Percentiles rank a stretch among this genome's conserved stretches.
phyloP scores from a whole-genome alignment of 2,329 filamentous ascomycete species.

The Pseudopithomyces maydicus region DNA sequence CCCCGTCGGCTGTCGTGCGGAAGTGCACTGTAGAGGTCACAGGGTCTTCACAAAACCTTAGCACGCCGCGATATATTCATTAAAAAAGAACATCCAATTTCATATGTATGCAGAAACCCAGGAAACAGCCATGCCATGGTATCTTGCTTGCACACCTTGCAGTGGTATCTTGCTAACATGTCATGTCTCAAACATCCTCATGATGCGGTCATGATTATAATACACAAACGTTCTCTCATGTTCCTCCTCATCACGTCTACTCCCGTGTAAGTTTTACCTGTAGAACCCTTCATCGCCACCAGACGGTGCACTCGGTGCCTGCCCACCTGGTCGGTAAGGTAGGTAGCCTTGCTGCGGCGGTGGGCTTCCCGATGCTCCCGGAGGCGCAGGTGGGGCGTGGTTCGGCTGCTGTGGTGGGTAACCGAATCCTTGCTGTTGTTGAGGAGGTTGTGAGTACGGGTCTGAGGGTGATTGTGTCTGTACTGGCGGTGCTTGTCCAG shows the following conservation, averaged over 20 bases:
- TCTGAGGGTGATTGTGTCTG: slow-evolving; percentile 32
- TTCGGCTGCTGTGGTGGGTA: slow-evolving; percentile 39
- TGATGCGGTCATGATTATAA: neutral
- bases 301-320: slow-evolving; percentile 34
- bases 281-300: slow-evolving; percentile 42
- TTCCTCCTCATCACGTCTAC: neutral
- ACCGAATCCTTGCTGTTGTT: slow-evolving; percentile 25
- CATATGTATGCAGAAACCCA: neutral
- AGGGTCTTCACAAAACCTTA: too few relatives aligned
- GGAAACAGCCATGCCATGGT: neutral
- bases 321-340: slow-evolving; percentile 40
- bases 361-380: slow-evolving; percentile 28
- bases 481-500: slow-evolving; percentile 6
- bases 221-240: neutral
- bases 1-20: neutral
- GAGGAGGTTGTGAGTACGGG: slow-evolving; percentile 34
- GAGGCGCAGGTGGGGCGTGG: slow-evolving; percentile 39
- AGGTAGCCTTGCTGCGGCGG: slow-evolving; percentile 34
- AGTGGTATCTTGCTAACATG: neutral
- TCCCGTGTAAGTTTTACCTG: slow-evolving; percentile 17
- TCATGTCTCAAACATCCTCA: neutral
- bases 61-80: too few relatives aligned
- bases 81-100: slow-evolving; percentile 6
- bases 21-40: too few relatives aligned
- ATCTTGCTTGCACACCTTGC: slow-evolving; percentile 1